A percentile compares a stretch with the other conserved stretches of the same genome.
phyloP scores from a whole-genome alignment of 1,284 basidiomycete genomes.

The Agaricales sp. region DNA sequence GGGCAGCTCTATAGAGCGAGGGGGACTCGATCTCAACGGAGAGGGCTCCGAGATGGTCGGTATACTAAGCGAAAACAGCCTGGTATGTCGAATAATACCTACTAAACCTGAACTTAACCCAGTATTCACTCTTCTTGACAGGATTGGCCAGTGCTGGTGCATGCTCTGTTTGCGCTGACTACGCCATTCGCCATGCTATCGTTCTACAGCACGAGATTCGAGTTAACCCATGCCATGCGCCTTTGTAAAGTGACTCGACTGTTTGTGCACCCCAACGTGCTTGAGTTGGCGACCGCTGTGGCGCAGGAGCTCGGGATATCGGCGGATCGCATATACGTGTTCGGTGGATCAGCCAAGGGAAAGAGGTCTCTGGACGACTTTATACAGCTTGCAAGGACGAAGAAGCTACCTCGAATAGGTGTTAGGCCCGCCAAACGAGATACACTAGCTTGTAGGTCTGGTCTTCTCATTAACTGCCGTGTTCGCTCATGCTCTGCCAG shows the following conservation, averaged over 20 bases:
- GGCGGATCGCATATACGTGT: constrained; percentile 39
- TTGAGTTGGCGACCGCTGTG: constrained; percentile 37
- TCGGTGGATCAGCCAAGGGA: constrained; percentile 33
- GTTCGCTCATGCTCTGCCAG: not conserved
- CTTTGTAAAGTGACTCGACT: constrained; percentile 45
- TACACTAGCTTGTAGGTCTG: constrained; percentile 43
- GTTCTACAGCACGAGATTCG: constrained; percentile 53
- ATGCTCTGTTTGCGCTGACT: constrained; percentile 44
- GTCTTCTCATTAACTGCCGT: not conserved
- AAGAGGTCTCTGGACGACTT: constrained; percentile 34
- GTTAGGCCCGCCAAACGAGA: constrained; percentile 37
- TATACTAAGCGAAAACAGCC: constrained; percentile 56
- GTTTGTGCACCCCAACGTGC: constrained; percentile 47
- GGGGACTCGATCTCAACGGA: constrained; percentile 43
- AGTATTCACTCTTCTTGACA: constrained; percentile 17
- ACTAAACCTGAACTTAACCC: not conserved
- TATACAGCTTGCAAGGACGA: constrained; percentile 27
- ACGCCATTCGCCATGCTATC: constrained; percentile 57
- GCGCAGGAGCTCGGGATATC: constrained; percentile 41
- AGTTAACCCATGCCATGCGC: constrained; percentile 47
- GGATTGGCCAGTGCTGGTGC: constrained; percentile 53
- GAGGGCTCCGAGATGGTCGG: constrained; percentile 48
- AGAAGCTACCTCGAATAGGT: constrained; percentile 28
- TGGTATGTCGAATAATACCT: constrained; percentile 30
- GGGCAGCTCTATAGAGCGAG: constrained; percentile 28